Base-by-base conservation (phyloP, 768 basidiomycete species). In the Lentinula raphanica region DNA sequence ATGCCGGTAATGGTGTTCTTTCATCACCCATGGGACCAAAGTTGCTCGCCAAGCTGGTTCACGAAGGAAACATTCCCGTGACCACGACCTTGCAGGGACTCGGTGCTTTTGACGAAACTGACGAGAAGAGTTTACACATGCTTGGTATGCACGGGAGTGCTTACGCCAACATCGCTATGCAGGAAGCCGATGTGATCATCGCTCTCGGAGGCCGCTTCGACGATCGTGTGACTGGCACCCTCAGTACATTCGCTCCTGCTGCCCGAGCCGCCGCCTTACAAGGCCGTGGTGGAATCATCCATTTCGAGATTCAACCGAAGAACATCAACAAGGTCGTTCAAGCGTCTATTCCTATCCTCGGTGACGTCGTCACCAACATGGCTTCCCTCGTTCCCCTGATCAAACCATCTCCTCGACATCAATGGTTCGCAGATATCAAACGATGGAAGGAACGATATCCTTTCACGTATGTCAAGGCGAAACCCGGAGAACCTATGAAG, bases 301-400 rank as follows among this genome's bases (percentile, higher is more conserved):
- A 99, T 76, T 98, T 99, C 67, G 97, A 99, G 77, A 95, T 98
- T 63, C 85, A 86, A 76, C 93, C 97, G 46, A 98, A 99, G 81
- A 99, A 99, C 73, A 82, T 99, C 73, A 99, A 99, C 83, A 99
- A 99, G 74, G 94, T 99, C 60, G 85, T 98, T 54, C 86, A 99
- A 54, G 96, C 97, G 21, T 86, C 90, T 48, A 90, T 98, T 58
- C 93, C 97, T 49, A 80, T 99, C 67, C 80, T 97, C 29, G 97
- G 97, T 35, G 97, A 99, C 68, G 96, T 98, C 58, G 82, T 90
- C 28, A 77, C 87, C 54, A 94, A 91, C 69, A 72, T 99, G 64
- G 84, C 82, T 7, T 76, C 85, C 13, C 82, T 99, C 65, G 88
- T 97, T 9, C 94, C 94, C 5, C 66, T 88, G 71, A 87, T 97